Evolutionary conservation across 2,329 filamentous ascomycete genomes (phyloP).

Genomic region (Pseudogymnoascus sp.): DNA sequence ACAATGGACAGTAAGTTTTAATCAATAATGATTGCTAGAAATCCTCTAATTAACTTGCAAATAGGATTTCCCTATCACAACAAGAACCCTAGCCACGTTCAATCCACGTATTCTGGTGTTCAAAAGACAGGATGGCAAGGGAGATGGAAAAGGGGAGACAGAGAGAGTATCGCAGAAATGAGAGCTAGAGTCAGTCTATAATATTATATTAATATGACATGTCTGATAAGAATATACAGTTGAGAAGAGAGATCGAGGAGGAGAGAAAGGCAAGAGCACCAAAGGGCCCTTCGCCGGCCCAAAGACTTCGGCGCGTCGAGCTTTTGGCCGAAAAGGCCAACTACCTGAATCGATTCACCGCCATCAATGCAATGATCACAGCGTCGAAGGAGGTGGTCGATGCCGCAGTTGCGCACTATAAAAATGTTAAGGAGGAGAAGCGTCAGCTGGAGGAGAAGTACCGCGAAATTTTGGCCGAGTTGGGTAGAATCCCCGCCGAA

Average conservation of each 20-base stretch:
- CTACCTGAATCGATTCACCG: not conserved
- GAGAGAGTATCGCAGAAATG: not conserved
- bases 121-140: not conserved
- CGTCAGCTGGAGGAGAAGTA: not conserved
- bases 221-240: not conserved
- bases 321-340: no score
- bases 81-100: not conserved
- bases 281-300: no score
- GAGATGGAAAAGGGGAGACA: not conserved
- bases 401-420: not conserved
- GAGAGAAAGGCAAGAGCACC: not conserved
- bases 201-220: not conserved
- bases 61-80: not conserved
- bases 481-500: not conserved
- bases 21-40: not conserved
- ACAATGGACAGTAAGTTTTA: not conserved
- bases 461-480: not conserved
- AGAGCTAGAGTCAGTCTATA: not conserved
- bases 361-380: not conserved
- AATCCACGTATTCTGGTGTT: not conserved
- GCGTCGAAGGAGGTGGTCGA: not conserved
- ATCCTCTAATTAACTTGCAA: not conserved
- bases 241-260: no score
- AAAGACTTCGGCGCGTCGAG: no score
- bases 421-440: not conserved